Evolutionary conservation across 306 rosid genomes (phyloP).

Genomic region (Rosa persica): DNA sequence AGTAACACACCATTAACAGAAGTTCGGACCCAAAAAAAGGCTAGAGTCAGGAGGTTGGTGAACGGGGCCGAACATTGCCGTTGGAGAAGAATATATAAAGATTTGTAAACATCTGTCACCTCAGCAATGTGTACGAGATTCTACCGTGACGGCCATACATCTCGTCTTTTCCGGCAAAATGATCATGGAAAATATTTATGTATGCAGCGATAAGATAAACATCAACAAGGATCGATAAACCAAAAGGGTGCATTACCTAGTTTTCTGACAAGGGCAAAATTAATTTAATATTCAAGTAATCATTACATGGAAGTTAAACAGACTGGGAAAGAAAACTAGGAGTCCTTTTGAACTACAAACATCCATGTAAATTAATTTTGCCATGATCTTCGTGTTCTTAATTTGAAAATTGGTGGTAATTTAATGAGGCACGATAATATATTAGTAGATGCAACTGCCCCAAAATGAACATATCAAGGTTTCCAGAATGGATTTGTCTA

Average conservation of each 20-base stretch:
- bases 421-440: not conserved
- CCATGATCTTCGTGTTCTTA: not conserved
- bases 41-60: too few species aligned
- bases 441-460: not conserved
- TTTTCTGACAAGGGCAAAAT: too few species aligned
- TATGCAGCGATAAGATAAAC: not conserved
- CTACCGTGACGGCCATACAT: too few species aligned
- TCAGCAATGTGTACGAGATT: too few species aligned
- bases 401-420: not conserved
- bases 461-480: not conserved
- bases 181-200: not conserved
- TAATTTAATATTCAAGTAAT: too few species aligned
- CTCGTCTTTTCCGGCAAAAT: not conserved
- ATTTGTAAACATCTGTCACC: too few species aligned
- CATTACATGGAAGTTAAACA: not conserved
- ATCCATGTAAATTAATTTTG: not conserved
- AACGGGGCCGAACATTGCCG: too few species aligned
- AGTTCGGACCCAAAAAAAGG: too few species aligned
- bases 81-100: too few species aligned
- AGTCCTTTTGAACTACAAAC: not conserved
- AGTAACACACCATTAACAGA: too few species aligned
- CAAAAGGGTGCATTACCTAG: not conserved
- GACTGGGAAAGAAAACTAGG: slow-evolving; percentile 12
- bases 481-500: too few species aligned
- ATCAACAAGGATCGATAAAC: not conserved